These are phyloP conservation scores for Ceratopteris richardii DNA, from an alignment of 75 land plant species.

Conservation along the genomic window DNA sequence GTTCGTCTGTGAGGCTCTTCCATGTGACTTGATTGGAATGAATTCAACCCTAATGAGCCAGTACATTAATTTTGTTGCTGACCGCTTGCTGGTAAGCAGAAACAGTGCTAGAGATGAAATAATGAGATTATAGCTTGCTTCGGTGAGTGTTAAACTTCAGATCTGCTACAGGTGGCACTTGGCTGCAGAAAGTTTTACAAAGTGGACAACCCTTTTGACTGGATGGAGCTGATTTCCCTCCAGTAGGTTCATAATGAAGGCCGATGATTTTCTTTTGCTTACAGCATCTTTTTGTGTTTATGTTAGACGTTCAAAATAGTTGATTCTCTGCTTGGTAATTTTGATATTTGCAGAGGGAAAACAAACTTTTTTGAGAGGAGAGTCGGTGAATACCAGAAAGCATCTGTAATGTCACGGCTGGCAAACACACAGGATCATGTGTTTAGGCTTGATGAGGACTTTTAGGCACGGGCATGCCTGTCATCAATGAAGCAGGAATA, in stretches of 20 bases:
- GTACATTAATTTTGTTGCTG: conserved; percentile 82
- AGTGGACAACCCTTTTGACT: conserved; percentile 68
- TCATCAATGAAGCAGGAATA: too few species aligned
- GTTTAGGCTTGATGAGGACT: too few species aligned
- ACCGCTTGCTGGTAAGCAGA: conserved; percentile 37
- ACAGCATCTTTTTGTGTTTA: too few species aligned
- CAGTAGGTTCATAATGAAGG: conserved; percentile 70
- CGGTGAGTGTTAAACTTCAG: not conserved
- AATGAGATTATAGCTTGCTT: not conserved
- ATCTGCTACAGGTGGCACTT: conserved; percentile 32
- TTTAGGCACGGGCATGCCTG: too few species aligned
- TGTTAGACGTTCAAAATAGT: too few species aligned
- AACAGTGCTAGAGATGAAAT: not conserved
- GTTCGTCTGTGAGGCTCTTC: conserved; percentile 77
- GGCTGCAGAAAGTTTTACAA: conserved; percentile 52
- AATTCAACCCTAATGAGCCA: conserved; percentile 64
- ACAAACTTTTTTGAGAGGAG: too few species aligned
- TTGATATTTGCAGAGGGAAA: too few species aligned
- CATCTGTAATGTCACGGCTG: too few species aligned
- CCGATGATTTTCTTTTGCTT: too few species aligned
- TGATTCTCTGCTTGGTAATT: too few species aligned
- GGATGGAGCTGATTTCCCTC: conserved; percentile 85
- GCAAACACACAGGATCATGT: too few species aligned
- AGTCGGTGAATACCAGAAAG: too few species aligned
- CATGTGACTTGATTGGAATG: conserved; percentile 77